Base-by-base conservation (phyloP, 2,329 filamentous ascomycete species). In the Hysterium pulicare region DNA sequence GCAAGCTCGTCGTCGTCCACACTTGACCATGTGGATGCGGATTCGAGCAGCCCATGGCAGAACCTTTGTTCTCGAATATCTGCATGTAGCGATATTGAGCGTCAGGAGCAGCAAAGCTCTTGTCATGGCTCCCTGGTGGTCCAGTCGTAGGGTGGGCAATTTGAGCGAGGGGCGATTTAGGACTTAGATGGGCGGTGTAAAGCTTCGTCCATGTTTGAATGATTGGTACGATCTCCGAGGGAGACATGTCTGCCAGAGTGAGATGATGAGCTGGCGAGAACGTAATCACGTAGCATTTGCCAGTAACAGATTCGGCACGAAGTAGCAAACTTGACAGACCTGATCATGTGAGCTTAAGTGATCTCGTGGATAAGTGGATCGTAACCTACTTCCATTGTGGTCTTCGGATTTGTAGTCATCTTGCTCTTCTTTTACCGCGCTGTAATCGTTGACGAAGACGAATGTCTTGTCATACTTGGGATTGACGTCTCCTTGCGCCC, bases 51-150 rank as follows among this genome's bases (percentile, higher is more conserved):
- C 93, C 93, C 93, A 98, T 98, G 9, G 91, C 89, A 1, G 87
- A 83, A 39, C 93, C 93, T 71, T 98, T 98, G 75, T 98, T 98
- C 72, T 98, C 93, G 50, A 98, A 98, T 51, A 98, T 97, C 65
- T 98, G 93, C 90, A 98, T 96, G 71, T 95, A 97, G 41, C 86
- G 82, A 58, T 95, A 89, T 68, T 95, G 88, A 40, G 86, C 79
- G 39, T 77, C 81, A 4, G 89, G 84, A 21, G 71, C 69, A 6
- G 70, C 62, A 8, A 66, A 48, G 37, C 59, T 60, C 17, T 70
- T 64, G 10, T 72, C 67, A 8, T 72, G 67, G 17, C 71, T 68
- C 28, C 71, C 64, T 7, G 75, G 71, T 5, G 74, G 67, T 28
- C 78, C 57, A 5, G 71, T 71, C 7, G 71, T 74, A 4, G 71